phyloP scores from a whole-genome alignment of 768 basidiomycete genomes.

The Suillus lakei region DNA sequence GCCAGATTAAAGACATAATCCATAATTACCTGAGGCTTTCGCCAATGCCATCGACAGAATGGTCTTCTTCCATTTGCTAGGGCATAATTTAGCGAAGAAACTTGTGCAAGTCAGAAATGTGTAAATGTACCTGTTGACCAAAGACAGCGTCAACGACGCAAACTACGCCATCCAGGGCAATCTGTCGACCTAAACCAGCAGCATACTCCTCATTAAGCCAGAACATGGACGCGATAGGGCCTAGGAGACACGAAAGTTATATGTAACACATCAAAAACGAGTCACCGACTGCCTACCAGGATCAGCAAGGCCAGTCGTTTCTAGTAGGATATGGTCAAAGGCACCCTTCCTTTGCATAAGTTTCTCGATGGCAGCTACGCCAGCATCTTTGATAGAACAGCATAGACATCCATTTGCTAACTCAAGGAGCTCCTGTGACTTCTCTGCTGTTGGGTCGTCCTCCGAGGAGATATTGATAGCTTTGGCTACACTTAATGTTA shows the following conservation, averaged over 20 bases:
- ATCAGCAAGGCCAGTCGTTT: slow-evolving; percentile 96
- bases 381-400: slow-evolving; percentile 95
- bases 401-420: slow-evolving; percentile 97
- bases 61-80: slow-evolving; percentile 89
- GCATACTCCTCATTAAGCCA: slow-evolving; percentile 88
- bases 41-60: slow-evolving; percentile 64
- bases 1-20: not conserved
- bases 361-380: slow-evolving; percentile 92
- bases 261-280: not conserved
- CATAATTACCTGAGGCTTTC: slow-evolving; percentile 75
- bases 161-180: slow-evolving; percentile 85
- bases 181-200: slow-evolving; percentile 67
- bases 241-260: slow-evolving; percentile 38
- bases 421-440: slow-evolving; percentile 87
- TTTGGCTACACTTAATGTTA: slow-evolving; percentile 58
- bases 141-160: slow-evolving; percentile 93
- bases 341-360: slow-evolving; percentile 84
- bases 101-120: not conserved
- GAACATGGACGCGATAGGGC: slow-evolving; percentile 86
- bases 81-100: slow-evolving; percentile 1
- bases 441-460: slow-evolving; percentile 62
- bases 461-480: slow-evolving; percentile 80
- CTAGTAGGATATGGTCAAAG: slow-evolving; percentile 95
- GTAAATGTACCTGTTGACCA: slow-evolving; percentile 54
- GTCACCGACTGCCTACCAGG: slow-evolving; percentile 59